Base-by-base conservation (phyloP, 129 eudicot species). In the Artemisia tridentata region DNA sequence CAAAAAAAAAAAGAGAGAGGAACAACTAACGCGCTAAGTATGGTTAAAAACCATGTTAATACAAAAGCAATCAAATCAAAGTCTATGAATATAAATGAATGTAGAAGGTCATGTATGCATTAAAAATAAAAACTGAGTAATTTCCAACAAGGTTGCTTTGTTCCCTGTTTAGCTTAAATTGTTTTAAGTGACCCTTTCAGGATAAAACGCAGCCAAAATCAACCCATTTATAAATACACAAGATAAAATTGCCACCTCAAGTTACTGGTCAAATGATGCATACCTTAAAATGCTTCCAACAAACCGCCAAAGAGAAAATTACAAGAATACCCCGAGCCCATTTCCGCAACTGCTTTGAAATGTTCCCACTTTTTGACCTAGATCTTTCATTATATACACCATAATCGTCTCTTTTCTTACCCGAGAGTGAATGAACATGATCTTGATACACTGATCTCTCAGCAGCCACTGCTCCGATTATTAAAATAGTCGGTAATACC, bases 261-360 rank as follows among this genome's bases (percentile, higher is more conserved):
- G 43, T 38, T 38, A 38, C 11, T 38, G 45, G 45, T 31, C 53
- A 72, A 68, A 58, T 19, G 52, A 73, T 63, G 23, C 77, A 34
- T 83, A 86, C 98, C 96, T 68, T 84, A 57, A 72, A 83, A 88
- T 93, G 98, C 85, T 68, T 89, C 87, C 86, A 89, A 82, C 85
- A 80, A 71, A 93, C 84, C 31, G 80, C 88, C 68, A 89, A 59
- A 51, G 88, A 80, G 52, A 84, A 64, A 63, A 85, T 55, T 18
- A 87, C 55, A 45, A 89, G 82, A 58, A 87, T 53, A 25, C 77
- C 80, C 79, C 92, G 80, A 72, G 72, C 75, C 88, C 88, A 83
- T 41, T 85, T 75, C 49, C 65, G 16, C n/a, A 34, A 55, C 29
- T 73, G 55, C 29, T 61, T 76, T 51, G 62, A 46, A 46, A 51